These are phyloP conservation scores for Ophiostoma sp. DNA, from an alignment of 2,329 filamentous ascomycete species.

Conservation along the genomic window DNA sequence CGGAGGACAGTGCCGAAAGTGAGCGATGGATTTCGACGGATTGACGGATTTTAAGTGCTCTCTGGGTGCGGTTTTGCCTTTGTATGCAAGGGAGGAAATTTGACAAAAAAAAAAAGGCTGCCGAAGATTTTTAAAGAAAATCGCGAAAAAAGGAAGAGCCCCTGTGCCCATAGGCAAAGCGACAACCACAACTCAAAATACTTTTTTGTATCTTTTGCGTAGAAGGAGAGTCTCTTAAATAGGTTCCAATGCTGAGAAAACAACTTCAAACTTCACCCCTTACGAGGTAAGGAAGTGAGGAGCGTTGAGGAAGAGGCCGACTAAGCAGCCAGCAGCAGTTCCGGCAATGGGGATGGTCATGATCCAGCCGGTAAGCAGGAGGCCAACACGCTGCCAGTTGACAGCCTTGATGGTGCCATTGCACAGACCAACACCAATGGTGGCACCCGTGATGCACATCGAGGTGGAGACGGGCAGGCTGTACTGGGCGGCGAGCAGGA, in stretches of 20 bases:
- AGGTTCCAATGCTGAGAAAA: not conserved
- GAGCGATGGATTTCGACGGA: too few relatives aligned
- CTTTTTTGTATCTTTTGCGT: not conserved
- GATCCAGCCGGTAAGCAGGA: conserved; percentile 68
- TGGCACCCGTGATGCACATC: conserved; percentile 79
- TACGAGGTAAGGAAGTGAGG: conserved; percentile 49
- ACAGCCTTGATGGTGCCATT: conserved; percentile 71
- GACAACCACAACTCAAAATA: too few relatives aligned
- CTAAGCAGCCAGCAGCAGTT: conserved; percentile 53
- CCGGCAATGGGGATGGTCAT: conserved; percentile 64
- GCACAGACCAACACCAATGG: conserved; percentile 75
- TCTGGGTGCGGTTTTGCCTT: too few relatives aligned
- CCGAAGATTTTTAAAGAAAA: not conserved
- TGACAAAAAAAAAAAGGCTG: not conserved
- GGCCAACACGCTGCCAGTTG: conserved; percentile 72
- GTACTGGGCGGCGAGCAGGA: conserved; percentile 74
- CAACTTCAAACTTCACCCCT: not conserved
- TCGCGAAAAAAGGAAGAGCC: too few relatives aligned
- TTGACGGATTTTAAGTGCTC: too few relatives aligned
- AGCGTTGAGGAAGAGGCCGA: conserved; percentile 56
- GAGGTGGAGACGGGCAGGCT: conserved; percentile 74
- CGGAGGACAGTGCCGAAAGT: too few relatives aligned
- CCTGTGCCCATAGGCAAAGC: too few relatives aligned
- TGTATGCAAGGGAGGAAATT: conserved; percentile 1
- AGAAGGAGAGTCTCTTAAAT: not conserved